A percentile compares a stretch with the other conserved stretches of the same genome.
These are phyloP conservation scores for Coniophora puteana DNA, from an alignment of 1,284 basidiomycete species.

Conservation along the genomic window DNA sequence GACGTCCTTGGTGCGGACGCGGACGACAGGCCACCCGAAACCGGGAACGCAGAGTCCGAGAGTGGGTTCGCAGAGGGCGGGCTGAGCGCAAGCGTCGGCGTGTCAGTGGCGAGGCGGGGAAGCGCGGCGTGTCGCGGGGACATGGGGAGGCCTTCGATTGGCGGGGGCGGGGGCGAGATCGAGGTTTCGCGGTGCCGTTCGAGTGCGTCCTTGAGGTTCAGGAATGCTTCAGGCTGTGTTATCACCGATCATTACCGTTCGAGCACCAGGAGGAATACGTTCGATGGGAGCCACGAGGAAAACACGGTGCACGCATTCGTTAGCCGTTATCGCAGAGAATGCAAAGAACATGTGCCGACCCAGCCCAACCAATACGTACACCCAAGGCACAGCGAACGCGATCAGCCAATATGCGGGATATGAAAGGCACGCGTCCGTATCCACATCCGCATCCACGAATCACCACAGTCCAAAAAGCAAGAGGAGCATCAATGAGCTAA, in stretches of 20 bases:
- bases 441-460: neutral
- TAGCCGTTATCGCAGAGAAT: no score
- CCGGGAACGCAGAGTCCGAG: neutral
- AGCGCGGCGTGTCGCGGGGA: slow-evolving; percentile 6
- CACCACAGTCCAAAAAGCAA: neutral
- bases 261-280: neutral
- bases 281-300: neutral
- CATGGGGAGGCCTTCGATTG: no score
- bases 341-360: no score
- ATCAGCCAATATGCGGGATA: no score
- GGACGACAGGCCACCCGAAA: no score
- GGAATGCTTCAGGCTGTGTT: slow-evolving; percentile 47
- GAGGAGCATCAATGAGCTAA: neutral
- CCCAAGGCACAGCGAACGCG: no score
- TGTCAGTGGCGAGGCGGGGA: slow-evolving; percentile 2
- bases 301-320: no score
- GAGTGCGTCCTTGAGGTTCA: slow-evolving; percentile 41
- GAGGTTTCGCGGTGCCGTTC: slow-evolving; percentile 33
- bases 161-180: slow-evolving; percentile 12
- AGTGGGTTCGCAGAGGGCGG: slow-evolving; percentile 1
- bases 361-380: no score
- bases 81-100: neutral
- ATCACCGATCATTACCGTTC: neutral
- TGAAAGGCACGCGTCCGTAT: neutral
- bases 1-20: no score